Base-by-base conservation (phyloP, 2,329 filamentous ascomycete genomes). In the Aspergillus bombycis region DNA sequence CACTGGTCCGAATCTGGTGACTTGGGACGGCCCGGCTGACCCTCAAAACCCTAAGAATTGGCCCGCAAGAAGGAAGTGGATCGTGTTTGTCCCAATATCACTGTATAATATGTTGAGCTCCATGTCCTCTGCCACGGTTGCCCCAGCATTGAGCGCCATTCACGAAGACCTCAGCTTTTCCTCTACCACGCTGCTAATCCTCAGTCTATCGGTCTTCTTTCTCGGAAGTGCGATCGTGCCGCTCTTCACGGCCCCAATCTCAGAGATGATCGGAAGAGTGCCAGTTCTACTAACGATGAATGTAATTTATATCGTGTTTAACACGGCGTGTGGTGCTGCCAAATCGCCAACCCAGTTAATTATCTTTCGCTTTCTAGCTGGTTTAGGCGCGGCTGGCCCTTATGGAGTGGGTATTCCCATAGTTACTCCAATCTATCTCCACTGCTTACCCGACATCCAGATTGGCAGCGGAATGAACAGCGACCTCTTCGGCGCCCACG, bases 91-190 rank as follows among this genome's bases (percentile, higher is more conserved):
- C 41, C 78, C 86, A 60, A 77, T 88, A 36, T 82, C 86, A 1
- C 74, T 80, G 55, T 88, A 87, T 71, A 87, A 85, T 7, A 81
- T 89, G 67, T 84, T 89, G 63, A 86, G 85, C 4, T 86, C 88
- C 0, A 85, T 89, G 32, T 85, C 87, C 2, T 87, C 85, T 9
- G 85, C 85, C 46, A 89, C 89, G 81, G 71, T 85, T 1, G 80
- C 83, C 0, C 84, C 84, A 0, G 83, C 80, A 0, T 68, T 90
- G 36, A 71, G 73, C 11, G 73, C 78, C 4, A 86, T 90, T 54
- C 79, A 81, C 16, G 67, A 69, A 4, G 85, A 89, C 41, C 79
- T 89, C 46, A 64, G 82, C 60, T 85, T 89, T 41, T 73, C 75
- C 0, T 78, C 78, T 43, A 70, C 74, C 34, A 77, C 83, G 28